Conservation (phyloP, 78 protist species). For the Dictyostelium purpureum region DNA sequence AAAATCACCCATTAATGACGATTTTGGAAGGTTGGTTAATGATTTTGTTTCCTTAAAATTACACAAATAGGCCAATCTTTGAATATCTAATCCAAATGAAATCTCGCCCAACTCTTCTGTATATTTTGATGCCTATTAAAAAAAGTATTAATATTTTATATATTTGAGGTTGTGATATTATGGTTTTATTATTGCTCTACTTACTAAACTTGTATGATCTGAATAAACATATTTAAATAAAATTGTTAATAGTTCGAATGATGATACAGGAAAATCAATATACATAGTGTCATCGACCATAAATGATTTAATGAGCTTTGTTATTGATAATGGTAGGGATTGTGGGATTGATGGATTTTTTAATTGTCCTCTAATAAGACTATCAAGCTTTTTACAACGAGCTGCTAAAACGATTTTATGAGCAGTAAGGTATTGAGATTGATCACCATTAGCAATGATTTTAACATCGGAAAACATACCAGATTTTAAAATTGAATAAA, state of each 20-base stretch:
- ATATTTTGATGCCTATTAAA: no score
- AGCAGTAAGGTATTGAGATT: background rate
- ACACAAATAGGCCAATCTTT: slow-evolving; percentile 35
- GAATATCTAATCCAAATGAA: slow-evolving; percentile 7
- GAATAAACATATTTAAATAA: slow-evolving; percentile 37
- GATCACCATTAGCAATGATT: background rate
- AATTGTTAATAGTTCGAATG: background rate
- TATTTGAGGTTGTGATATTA: no score
- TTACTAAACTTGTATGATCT: background rate
- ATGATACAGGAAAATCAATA: background rate
- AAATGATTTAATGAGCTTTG: background rate
- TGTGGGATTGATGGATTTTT: background rate
- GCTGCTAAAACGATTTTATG: slow-evolving; percentile 27
- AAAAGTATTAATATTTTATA: no score
- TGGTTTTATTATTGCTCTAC: no score
- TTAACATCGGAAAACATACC: slow-evolving; percentile 9
- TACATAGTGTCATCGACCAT: background rate
- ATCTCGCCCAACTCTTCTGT: slow-evolving; percentile 31
- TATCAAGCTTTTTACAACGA: background rate
- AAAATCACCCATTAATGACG: slow-evolving; percentile 31
- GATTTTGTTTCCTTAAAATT: slow-evolving; percentile 7
- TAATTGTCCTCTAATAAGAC: background rate
- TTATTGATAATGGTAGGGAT: background rate
- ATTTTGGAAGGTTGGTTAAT: slow-evolving; percentile 16
- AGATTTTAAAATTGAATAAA: background rate